Percentiles rank a stretch among this genome's conserved stretches.
Evolutionary conservation across 352 stramenopile species (phyloP).

Genomic region (Pythium apleroticum): DNA sequence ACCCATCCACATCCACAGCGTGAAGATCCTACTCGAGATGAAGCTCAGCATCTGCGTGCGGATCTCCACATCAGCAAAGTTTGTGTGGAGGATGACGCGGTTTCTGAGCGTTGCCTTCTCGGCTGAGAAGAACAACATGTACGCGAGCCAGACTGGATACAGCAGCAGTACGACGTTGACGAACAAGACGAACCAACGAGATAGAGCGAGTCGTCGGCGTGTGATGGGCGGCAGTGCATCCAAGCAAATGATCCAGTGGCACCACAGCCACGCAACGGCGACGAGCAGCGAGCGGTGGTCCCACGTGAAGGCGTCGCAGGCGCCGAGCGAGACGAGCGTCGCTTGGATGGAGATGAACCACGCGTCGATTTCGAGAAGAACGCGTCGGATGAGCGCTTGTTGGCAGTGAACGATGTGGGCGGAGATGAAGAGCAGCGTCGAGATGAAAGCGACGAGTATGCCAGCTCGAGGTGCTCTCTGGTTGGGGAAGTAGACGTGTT

Average conservation of each 20-base stretch:
- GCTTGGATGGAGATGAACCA: conserved; percentile 25
- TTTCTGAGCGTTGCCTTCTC: neutral
- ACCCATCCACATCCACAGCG: conserved; percentile 20
- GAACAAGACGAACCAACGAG: conserved; percentile 11
- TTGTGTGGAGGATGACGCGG: conserved; percentile 5
- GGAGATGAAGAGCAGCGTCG: neutral
- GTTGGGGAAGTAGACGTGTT: too few species aligned
- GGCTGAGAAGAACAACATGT: conserved; percentile 5
- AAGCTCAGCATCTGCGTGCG: conserved; percentile 14
- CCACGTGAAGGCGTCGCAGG: conserved; percentile 18
- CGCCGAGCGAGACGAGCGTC: conserved; percentile 2
- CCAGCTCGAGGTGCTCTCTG: too few species aligned
- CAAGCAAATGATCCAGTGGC: conserved; percentile 25
- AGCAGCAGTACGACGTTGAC: conserved; percentile 6
- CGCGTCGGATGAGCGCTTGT: conserved; percentile 4
- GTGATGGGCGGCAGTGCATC: conserved; percentile 18
- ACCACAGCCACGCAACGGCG: conserved; percentile 13
- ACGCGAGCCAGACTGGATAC: conserved; percentile 7
- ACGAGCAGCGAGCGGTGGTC: conserved; percentile 14
- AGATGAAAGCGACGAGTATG: conserved; percentile 5
- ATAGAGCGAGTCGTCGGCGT: conserved; percentile 4
- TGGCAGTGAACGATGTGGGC: conserved; percentile 14
- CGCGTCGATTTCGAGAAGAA: conserved; percentile 20
- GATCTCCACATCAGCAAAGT: conserved; percentile 4
- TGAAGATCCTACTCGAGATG: conserved; percentile 11